Conservation (phyloP, 1,139 yeast species). For the Pichia terricola region DNA sequence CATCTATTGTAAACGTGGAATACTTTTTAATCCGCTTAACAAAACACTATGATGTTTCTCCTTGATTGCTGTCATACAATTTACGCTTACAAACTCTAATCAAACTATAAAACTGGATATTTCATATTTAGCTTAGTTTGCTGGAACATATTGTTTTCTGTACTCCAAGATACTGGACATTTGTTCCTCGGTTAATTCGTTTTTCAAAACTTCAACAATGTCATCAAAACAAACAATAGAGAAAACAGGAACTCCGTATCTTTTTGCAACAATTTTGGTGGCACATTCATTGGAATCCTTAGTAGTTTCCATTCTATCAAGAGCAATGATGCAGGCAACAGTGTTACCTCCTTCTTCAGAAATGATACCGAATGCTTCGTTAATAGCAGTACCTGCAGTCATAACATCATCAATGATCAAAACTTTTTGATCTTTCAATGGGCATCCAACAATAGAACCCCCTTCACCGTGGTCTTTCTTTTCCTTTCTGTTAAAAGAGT, state of each 20-base stretch:
- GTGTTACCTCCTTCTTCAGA: conserved; percentile 59
- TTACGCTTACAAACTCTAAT: too few species aligned
- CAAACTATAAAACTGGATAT: too few species aligned
- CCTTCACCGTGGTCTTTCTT: conserved; percentile 99
- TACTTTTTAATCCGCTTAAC: too few species aligned
- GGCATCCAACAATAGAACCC: conserved; percentile 84
- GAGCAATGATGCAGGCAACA: conserved; percentile 80
- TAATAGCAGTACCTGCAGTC: conserved; percentile 98
- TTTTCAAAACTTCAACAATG: conserved; percentile 52
- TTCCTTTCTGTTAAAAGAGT: conserved; percentile 80
- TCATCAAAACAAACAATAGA: conserved; percentile 72
- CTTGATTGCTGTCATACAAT: too few species aligned
- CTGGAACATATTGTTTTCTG: conserved; percentile 43
- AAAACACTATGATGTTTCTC: too few species aligned
- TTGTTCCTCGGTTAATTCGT: conserved; percentile 45
- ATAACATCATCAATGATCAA: conserved; percentile 92
- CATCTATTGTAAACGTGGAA: too few species aligned
- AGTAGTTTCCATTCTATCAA: conserved; percentile 91
- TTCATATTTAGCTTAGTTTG: conserved; percentile 1
- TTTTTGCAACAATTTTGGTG: conserved; percentile 66
- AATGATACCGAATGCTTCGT: conserved; percentile 84
- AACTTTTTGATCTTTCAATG: conserved; percentile 59
- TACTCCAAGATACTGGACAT: conserved; percentile 49
- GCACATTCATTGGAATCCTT: conserved; percentile 59
- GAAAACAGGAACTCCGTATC: conserved; percentile 71